Conservation (phyloP, 2,329 filamentous ascomycete species). For the Ilyonectria sp. region DNA sequence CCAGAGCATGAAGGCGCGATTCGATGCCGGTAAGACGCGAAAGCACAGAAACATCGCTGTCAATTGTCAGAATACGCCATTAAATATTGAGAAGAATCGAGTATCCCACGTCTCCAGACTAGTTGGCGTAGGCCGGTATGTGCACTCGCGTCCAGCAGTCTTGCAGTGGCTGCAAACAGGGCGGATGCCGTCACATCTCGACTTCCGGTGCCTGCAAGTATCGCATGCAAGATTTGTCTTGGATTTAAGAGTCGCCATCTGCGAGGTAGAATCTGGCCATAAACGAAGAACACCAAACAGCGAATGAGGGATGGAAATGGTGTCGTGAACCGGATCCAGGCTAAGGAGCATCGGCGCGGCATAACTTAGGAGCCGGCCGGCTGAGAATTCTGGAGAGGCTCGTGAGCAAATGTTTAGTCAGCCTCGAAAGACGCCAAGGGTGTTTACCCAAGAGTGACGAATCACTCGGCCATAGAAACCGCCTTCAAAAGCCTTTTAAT, state of each 20-base stretch:
- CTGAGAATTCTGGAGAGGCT: too few species aligned
- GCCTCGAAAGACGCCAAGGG: too few species aligned
- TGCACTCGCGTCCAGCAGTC: neutral
- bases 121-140: neutral
- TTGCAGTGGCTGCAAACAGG: neutral
- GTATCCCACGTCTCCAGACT: neutral
- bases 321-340: neutral
- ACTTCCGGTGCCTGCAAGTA: slow-evolving; percentile 1
- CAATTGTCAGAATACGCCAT: neutral
- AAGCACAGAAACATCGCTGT: neutral
- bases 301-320: neutral
- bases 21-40: neutral
- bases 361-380: neutral
- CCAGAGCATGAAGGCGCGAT: neutral
- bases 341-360: neutral
- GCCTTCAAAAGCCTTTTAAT: too few species aligned
- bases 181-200: slow-evolving; percentile 1
- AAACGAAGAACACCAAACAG: too few species aligned
- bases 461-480: too few species aligned
- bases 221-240: slow-evolving; percentile 1
- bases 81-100: neutral
- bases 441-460: too few species aligned
- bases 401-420: too few species aligned
- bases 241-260: neutral
- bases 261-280: neutral